Base-by-base conservation (phyloP, 2,329 filamentous ascomycete genomes). In the Pleomassaria siparia region DNA sequence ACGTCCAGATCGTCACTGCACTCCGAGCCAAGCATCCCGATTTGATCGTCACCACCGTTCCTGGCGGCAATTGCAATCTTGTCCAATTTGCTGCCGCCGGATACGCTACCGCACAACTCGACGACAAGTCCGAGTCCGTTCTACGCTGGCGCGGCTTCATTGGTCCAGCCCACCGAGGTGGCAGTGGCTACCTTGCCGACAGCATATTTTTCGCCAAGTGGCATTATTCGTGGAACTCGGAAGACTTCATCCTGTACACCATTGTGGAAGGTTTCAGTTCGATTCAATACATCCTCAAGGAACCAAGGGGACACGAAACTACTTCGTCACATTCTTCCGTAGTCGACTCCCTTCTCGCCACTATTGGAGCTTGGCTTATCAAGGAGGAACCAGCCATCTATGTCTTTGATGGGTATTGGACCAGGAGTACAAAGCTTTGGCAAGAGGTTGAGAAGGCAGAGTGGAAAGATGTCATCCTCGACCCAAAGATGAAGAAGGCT, bases 391-490 rank as follows among this genome's bases (percentile, higher is more conserved):
- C 63, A 10, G 66, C 65, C 32, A 71, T 77, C 43, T 77, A 73
- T 63, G 73, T 77, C 4, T 77, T 69, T 51, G 74, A 74, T 47
- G 55, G 62, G 2, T 73, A 66, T 53, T 77, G 74, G 74, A 58
- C 57, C 10, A 69, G 68, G 39, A 68, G 66, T 49, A 63, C 66
- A 13, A 59, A 65, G 29, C 57, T 76, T 6, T 76, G 66, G 54
- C 49, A 69, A 20, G 57, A 70, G 49, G 71, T 76, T 13, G 52
- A 70, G 55, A 74, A 75, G 51, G 63, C 71, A 7, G 62, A 53
- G 21, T 77, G 74, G 74, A 67, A 73, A 20, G 72, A 76, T 41
- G 73, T 77, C n/a, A 77, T 77, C 39, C 59, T 78, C 12, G 72
- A 76, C 45, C 64, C 71, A 22, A 60, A 61, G 16, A 69, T 73